These are phyloP conservation scores for Candida saitoana DNA, from an alignment of 805 yeast genomes.

Conservation along the genomic window DNA sequence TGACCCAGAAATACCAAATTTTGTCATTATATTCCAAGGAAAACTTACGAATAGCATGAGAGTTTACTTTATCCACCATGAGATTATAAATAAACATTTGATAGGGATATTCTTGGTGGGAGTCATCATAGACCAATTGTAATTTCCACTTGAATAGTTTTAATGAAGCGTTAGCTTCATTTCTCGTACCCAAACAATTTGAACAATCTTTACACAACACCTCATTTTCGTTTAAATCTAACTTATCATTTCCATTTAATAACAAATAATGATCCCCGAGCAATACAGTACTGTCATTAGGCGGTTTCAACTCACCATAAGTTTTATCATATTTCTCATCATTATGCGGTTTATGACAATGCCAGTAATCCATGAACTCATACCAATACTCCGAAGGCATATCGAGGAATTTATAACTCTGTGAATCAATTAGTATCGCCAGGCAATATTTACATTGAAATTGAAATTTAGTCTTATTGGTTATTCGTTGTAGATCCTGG, in stretches of 20 bases:
- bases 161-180: conserved; percentile 6
- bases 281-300: conserved; percentile 30
- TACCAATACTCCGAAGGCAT: conserved; percentile 94
- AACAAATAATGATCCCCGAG: conserved; percentile 58
- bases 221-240: conserved; percentile 2
- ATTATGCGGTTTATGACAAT: conserved; percentile 75
- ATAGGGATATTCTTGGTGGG: conserved; percentile 28
- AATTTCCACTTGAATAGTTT: conserved; percentile 58
- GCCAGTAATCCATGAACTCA: conserved; percentile 97
- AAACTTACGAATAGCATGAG: conserved; percentile 34
- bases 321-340: conserved; percentile 20
- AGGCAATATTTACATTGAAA: conserved; percentile 33
- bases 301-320: conserved; percentile 44
- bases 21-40: conserved; percentile 11
- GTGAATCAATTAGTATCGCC: conserved; percentile 25
- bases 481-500: conserved; percentile 31
- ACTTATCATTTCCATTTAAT: conserved; percentile 20
- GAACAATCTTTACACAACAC: conserved; percentile 38
- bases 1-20: conserved; percentile 29
- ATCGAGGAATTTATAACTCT: conserved; percentile 39
- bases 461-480: conserved; percentile 28
- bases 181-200: conserved; percentile 36
- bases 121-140: conserved; percentile 18
- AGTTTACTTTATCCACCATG: conserved; percentile 38
- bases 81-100: conserved; percentile 34